Percentiles rank a stretch among this genome's conserved stretches.
Conservation (phyloP, 176 grass and related monocot genomes). For the Typha latifolia region DNA sequence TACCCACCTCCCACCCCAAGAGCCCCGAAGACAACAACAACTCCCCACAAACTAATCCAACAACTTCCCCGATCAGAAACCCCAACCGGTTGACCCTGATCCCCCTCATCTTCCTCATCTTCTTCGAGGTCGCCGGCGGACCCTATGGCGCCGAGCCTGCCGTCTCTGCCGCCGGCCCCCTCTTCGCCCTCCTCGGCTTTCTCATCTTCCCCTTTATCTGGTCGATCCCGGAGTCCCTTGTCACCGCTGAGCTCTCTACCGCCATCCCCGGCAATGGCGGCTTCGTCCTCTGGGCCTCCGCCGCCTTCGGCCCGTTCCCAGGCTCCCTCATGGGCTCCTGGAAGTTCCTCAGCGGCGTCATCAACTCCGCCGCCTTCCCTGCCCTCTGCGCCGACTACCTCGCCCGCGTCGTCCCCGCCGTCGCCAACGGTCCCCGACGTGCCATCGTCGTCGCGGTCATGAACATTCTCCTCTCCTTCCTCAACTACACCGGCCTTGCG, state of each 20-base stretch:
- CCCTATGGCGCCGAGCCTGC: constrained; percentile 72
- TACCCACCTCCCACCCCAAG: too few relatives aligned
- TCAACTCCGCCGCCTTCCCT: constrained; percentile 71
- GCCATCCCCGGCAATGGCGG: constrained; percentile 81
- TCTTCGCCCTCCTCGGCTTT: constrained; percentile 58
- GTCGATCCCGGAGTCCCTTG: constrained; percentile 64
- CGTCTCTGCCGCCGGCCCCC: constrained; percentile 47
- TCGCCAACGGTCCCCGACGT: constrained; percentile 13
- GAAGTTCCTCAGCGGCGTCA: constrained; percentile 73
- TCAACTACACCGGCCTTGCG: constrained; percentile 62
- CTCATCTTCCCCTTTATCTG: constrained; percentile 65
- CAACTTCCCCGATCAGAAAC: too few relatives aligned
- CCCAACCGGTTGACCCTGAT: constrained; percentile 53
- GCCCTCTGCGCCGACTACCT: constrained; percentile 68
- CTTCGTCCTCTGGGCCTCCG: constrained; percentile 68
- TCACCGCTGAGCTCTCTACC: constrained; percentile 63
- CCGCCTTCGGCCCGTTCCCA: constrained; percentile 47
- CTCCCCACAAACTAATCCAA: too few relatives aligned
- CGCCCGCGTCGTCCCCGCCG: constrained; percentile 35
- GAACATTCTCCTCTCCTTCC: constrained; percentile 36
- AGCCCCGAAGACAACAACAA: too few relatives aligned
- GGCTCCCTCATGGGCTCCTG: constrained; percentile 71
- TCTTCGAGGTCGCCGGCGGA: constrained; percentile 71
- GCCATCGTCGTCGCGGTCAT: constrained; percentile 38
- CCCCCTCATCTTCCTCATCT: constrained; percentile 82